These are phyloP conservation scores for Pseudocohnilembus persalinus DNA, from an alignment of 169 alveolate genomes.

Conservation along the genomic window DNA sequence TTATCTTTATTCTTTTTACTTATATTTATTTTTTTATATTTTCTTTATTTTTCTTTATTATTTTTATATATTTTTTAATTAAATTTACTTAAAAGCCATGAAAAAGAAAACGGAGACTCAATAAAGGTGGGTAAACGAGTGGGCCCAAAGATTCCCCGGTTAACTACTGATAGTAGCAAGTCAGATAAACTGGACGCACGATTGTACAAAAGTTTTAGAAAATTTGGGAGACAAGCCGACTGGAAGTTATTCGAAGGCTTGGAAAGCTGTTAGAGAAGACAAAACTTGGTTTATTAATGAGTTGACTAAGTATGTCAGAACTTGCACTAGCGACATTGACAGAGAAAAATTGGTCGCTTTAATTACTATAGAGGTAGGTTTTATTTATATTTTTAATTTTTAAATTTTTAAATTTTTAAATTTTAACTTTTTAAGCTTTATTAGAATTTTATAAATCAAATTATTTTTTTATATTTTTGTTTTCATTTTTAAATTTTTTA, in stretches of 20 bases:
- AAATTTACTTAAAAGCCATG: constrained; percentile 61
- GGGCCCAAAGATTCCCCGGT: constrained; percentile 86
- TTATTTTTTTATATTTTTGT: too few relatives aligned
- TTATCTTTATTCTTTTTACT: too few relatives aligned
- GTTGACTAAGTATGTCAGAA: constrained; percentile 87
- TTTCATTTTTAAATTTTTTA: too few relatives aligned
- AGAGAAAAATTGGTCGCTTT: constrained; percentile 90
- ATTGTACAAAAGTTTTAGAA: constrained; percentile 81
- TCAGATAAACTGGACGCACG: constrained; percentile 92
- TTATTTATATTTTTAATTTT: too few relatives aligned
- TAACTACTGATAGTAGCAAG: constrained; percentile 90
- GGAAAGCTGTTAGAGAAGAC: constrained; percentile 83
- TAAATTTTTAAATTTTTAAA: too few relatives aligned
- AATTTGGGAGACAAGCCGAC: constrained; percentile 63
- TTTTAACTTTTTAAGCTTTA: too few relatives aligned
- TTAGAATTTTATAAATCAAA: too few relatives aligned
- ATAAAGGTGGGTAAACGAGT: constrained; percentile 67
- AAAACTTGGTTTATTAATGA: constrained; percentile 86
- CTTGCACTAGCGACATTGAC: constrained; percentile 78
- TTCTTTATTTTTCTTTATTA: too few relatives aligned
- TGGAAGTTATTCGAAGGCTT: constrained; percentile 86
- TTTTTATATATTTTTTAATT: too few relatives aligned
- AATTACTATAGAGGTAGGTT: constrained; percentile 93
- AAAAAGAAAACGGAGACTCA: constrained; percentile 40
- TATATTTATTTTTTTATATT: too few relatives aligned